phyloP scores from a whole-genome alignment of 1,284 basidiomycete genomes.

The Trametes hirsuta region DNA sequence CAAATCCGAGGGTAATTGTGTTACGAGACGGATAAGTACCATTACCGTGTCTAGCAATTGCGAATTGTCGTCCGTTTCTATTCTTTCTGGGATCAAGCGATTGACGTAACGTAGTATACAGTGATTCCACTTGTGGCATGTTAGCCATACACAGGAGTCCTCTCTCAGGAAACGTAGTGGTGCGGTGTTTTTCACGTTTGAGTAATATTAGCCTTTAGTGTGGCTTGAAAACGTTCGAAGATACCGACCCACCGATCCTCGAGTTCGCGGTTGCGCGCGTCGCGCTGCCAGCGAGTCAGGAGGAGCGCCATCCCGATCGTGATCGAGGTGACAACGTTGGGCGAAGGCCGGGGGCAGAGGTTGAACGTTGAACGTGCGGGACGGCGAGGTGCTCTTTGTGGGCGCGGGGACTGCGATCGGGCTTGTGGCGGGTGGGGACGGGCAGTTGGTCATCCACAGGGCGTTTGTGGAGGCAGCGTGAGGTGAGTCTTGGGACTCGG shows the following conservation, averaged over 20 bases:
- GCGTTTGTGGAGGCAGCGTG: conserved; percentile 34
- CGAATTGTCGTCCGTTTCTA: no score
- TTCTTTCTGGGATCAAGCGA: no score
- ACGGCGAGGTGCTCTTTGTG: conserved; percentile 86
- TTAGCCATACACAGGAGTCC: no score
- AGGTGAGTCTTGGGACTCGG: conserved; percentile 1
- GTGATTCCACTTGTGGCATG: no score
- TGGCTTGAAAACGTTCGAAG: no score
- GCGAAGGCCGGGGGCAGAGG: conserved; percentile 28
- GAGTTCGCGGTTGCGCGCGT: conserved; percentile 90
- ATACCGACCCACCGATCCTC: neutral
- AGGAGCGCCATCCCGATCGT: conserved; percentile 63
- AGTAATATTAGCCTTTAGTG: no score
- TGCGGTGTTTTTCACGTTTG: no score
- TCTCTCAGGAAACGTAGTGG: no score
- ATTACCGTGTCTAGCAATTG: no score
- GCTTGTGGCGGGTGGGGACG: conserved; percentile 44
- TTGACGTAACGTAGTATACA: no score
- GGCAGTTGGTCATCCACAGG: conserved; percentile 42
- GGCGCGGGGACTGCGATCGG: conserved; percentile 70
- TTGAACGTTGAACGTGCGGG: conserved; percentile 58
- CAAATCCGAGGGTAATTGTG: no score
- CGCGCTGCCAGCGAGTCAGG: conserved; percentile 51
- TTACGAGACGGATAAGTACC: no score
- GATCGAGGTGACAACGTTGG: conserved; percentile 38